phyloP scores from a whole-genome alignment of 768 basidiomycete species.

The Amyloporia xantha region DNA sequence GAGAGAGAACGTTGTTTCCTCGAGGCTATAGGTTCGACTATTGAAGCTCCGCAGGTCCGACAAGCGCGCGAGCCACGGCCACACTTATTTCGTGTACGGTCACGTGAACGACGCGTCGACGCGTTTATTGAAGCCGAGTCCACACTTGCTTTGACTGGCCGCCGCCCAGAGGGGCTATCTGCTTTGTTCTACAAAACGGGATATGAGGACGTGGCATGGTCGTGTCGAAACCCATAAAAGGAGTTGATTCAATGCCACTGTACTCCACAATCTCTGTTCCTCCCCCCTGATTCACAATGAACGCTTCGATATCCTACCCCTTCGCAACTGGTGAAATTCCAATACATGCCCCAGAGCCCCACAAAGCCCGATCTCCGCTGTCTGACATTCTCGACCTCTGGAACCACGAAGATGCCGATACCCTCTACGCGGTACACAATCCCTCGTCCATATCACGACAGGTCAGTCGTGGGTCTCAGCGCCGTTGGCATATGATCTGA shows the following conservation, averaged over 20 bases:
- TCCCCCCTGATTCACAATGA: not conserved
- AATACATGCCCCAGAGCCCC: not conserved
- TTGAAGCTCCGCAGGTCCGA: conserved; percentile 1
- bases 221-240: too few relatives aligned
- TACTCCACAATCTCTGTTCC: too few relatives aligned
- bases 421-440: not conserved
- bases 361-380: not conserved
- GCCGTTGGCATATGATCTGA: not conserved
- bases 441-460: not conserved
- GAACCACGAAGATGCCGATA: not conserved
- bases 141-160: not conserved
- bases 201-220: too few relatives aligned
- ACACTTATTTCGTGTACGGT: not conserved
- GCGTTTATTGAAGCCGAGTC: too few relatives aligned
- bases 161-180: not conserved
- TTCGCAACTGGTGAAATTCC: not conserved
- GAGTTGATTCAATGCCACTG: too few relatives aligned
- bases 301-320: not conserved
- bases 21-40: not conserved
- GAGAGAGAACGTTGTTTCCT: not conserved
- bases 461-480: not conserved
- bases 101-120: not conserved
- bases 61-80: not conserved
- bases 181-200: not conserved
- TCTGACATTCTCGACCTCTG: not conserved